phyloP scores from a whole-genome alignment of 495 filamentous ascomycete species.

The Talaromyces liani region DNA sequence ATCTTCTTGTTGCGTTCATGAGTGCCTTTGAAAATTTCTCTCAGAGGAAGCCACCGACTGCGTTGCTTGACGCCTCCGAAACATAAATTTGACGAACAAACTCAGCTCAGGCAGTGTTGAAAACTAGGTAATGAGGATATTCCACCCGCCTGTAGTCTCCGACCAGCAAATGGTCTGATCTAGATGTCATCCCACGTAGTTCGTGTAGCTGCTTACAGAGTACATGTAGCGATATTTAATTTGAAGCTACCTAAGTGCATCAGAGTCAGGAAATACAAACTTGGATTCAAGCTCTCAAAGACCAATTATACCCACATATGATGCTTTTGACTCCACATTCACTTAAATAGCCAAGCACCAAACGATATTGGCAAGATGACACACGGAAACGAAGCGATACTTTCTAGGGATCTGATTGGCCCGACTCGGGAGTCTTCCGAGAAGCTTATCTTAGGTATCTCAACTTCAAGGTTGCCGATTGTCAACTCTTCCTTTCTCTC shows the following conservation, averaged over 20 bases:
- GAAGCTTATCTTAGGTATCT: neutral
- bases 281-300: too few relatives aligned
- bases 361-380: neutral
- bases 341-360: neutral
- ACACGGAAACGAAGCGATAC: neutral
- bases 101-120: too few relatives aligned
- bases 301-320: too few relatives aligned
- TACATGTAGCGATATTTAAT: too few relatives aligned
- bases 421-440: neutral
- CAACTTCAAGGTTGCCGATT: neutral
- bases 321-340: too few relatives aligned
- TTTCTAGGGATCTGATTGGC: neutral
- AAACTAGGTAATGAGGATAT: too few relatives aligned
- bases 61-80: neutral
- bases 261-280: too few relatives aligned
- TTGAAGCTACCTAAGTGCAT: too few relatives aligned
- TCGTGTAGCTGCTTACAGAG: too few relatives aligned
- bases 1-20: constrained; percentile 18
- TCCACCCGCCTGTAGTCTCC: too few relatives aligned
- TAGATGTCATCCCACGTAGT: too few relatives aligned
- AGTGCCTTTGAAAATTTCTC: constrained; percentile 17
- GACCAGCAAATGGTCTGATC: too few relatives aligned
- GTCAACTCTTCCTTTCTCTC: neutral
- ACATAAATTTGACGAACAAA: neutral
- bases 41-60: neutral